Evolutionary conservation across 1,139 yeast species (phyloP).

Genomic region (Candida glucosophila): DNA sequence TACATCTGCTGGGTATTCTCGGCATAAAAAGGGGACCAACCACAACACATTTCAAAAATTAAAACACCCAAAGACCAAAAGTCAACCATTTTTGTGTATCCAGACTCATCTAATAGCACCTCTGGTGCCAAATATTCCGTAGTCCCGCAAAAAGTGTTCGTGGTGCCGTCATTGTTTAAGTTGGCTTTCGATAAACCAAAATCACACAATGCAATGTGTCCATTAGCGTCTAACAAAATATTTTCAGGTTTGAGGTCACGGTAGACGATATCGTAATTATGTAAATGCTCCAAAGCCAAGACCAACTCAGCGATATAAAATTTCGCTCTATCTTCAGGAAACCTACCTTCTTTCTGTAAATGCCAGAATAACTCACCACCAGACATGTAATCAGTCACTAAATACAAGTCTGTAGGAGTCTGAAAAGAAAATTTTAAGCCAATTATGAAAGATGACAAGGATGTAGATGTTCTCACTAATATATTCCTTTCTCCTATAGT

Average conservation of each 20-base stretch:
- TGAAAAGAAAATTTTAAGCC: conserved; percentile 94
- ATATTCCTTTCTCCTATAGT: conserved; percentile 96
- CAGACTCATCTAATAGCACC: conserved; percentile 71
- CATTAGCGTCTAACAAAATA: conserved; percentile 87
- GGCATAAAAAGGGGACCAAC: conserved; percentile 99
- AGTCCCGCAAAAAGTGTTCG: conserved; percentile 96
- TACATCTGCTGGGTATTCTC: conserved; percentile 98
- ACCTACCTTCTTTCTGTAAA: conserved; percentile 90
- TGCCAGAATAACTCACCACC: conserved; percentile 99
- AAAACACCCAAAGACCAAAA: conserved; percentile 80
- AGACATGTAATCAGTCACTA: conserved; percentile 95
- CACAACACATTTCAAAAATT: conserved; percentile 89
- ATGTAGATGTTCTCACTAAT: conserved; percentile 77
- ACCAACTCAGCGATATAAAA: conserved; percentile 94
- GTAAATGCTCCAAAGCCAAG: conserved; percentile 83
- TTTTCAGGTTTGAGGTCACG: conserved; percentile 95
- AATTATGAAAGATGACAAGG: conserved; percentile 83
- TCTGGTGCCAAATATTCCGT: conserved; percentile 88
- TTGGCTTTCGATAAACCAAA: conserved; percentile 95
- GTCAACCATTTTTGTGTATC: conserved; percentile 81
- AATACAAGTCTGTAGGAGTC: conserved; percentile 82
- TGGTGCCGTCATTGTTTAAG: conserved; percentile 77
- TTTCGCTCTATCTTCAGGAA: conserved; percentile 85
- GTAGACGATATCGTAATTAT: conserved; percentile 86
- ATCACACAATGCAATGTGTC: conserved; percentile 94